phyloP scores from a whole-genome alignment of 352 stramenopile species.

The Pythium biforme region DNA sequence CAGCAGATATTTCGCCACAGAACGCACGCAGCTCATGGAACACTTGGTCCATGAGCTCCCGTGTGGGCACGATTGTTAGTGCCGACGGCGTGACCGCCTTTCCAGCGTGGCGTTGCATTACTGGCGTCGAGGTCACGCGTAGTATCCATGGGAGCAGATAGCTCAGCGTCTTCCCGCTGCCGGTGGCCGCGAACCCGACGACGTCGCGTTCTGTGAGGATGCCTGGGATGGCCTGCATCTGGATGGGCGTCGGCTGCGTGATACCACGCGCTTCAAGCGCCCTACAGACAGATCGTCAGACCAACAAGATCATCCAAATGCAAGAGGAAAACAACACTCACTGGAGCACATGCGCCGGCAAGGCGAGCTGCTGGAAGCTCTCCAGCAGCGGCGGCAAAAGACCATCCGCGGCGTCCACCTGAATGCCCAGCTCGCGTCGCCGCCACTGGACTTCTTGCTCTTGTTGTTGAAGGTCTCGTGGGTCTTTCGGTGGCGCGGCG shows the following conservation, averaged over 20 bases:
- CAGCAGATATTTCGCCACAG: constrained; percentile 12
- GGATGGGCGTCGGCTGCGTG: constrained; percentile 93
- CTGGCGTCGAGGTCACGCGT: neutral
- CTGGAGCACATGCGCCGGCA: constrained; percentile 29
- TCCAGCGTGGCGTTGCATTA: constrained; percentile 38
- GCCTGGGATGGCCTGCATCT: constrained; percentile 94
- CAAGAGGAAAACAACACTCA: constrained; percentile 3
- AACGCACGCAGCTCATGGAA: constrained; percentile 60
- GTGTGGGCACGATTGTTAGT: constrained; percentile 94
- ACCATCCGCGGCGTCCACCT: constrained; percentile 26
- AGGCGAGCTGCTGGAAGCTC: constrained; percentile 37
- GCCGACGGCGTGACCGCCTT: constrained; percentile 31
- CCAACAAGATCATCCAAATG: neutral
- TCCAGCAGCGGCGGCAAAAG: constrained; percentile 28
- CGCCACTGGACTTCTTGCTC: constrained; percentile 46
- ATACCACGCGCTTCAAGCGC: constrained; percentile 42
- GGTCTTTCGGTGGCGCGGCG: neutral
- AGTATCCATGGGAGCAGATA: constrained; percentile 93
- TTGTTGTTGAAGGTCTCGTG: neutral
- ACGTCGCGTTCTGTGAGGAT: constrained; percentile 89
- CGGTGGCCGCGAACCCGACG: constrained; percentile 92
- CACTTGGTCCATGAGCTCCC: constrained; percentile 96
- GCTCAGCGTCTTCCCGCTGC: constrained; percentile 95
- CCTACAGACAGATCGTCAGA: constrained; percentile 10
- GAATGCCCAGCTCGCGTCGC: constrained; percentile 54